These are phyloP conservation scores for Ogataea sp. DNA, from an alignment of 805 yeast genomes.

Conservation along the genomic window DNA sequence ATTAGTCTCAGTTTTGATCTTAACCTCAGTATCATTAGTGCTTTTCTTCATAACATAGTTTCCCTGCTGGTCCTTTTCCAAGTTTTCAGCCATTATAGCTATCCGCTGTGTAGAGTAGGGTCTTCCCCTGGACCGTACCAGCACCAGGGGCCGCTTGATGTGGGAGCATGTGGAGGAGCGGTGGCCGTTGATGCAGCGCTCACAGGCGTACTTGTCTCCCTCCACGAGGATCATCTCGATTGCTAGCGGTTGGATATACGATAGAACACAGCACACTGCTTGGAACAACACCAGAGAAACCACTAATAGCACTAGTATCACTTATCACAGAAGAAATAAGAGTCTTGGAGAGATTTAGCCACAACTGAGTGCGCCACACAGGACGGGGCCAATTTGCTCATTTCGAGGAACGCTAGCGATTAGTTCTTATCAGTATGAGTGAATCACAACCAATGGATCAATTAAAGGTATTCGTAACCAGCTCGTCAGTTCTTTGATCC, in stretches of 20 bases:
- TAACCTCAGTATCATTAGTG: background rate
- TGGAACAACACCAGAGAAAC: too few species aligned
- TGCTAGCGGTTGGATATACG: too few species aligned
- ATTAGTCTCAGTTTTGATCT: background rate
- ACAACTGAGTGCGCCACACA: background rate
- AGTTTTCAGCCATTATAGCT: conserved; percentile 46
- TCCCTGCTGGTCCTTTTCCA: conserved; percentile 3
- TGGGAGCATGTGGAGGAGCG: conserved; percentile 84
- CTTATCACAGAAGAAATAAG: too few species aligned
- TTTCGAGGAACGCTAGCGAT: too few species aligned
- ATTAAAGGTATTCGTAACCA: too few species aligned
- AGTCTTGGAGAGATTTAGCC: too few species aligned
- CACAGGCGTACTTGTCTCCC: conserved; percentile 75
- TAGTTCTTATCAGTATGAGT: background rate
- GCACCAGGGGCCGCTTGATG: conserved; percentile 67
- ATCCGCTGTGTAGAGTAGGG: conserved; percentile 57
- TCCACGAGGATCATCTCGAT: conserved; percentile 66
- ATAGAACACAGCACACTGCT: too few species aligned
- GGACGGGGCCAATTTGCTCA: background rate
- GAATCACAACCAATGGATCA: too few species aligned
- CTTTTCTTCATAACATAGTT: background rate
- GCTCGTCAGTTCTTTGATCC: too few species aligned
- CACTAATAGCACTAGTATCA: too few species aligned
- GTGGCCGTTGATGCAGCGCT: conserved; percentile 87
- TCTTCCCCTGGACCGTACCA: conserved; percentile 86